Percentiles rank a stretch among this genome's conserved stretches.
These are phyloP conservation scores for Pseudonitzschia multistriata DNA, from an alignment of 108 stramenopile genomes.

Conservation along the genomic window DNA sequence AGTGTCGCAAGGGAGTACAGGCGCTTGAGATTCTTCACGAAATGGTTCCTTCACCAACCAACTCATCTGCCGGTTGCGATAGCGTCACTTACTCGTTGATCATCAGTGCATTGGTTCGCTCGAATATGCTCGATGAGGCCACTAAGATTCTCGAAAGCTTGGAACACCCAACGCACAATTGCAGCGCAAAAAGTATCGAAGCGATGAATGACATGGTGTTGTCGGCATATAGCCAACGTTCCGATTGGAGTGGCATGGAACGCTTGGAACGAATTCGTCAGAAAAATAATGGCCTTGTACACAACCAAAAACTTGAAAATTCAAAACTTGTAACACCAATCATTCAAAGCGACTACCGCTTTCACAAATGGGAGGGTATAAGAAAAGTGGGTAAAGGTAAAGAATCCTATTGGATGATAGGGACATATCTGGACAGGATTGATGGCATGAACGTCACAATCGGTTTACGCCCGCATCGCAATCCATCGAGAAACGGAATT, in stretches of 20 bases:
- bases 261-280: slow-evolving; percentile 5
- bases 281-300: background rate
- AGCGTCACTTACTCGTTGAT: slow-evolving; percentile 26
- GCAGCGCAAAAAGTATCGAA: slow-evolving; percentile 6
- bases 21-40: slow-evolving; percentile 21
- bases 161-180: background rate
- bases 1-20: slow-evolving; percentile 27
- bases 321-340: background rate
- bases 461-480: slow-evolving; percentile 40
- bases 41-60: slow-evolving; percentile 7
- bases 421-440: background rate
- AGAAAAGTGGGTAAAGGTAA: slow-evolving; percentile 32
- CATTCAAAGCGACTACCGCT: slow-evolving; percentile 11
- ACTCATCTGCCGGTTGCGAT: slow-evolving; percentile 10
- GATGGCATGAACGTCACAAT: slow-evolving; percentile 18
- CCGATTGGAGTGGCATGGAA: slow-evolving; percentile 15
- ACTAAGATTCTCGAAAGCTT: slow-evolving; percentile 21
- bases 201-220: slow-evolving; percentile 20
- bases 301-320: background rate
- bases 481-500: slow-evolving; percentile 42
- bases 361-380: slow-evolving; percentile 38
- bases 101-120: slow-evolving; percentile 27
- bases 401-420: slow-evolving; percentile 30
- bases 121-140: slow-evolving; percentile 22
- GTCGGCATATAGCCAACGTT: slow-evolving; percentile 15